These are phyloP conservation scores for Ophiostoma quercus DNA, from an alignment of 2,329 filamentous ascomycete genomes.

Conservation along the genomic window DNA sequence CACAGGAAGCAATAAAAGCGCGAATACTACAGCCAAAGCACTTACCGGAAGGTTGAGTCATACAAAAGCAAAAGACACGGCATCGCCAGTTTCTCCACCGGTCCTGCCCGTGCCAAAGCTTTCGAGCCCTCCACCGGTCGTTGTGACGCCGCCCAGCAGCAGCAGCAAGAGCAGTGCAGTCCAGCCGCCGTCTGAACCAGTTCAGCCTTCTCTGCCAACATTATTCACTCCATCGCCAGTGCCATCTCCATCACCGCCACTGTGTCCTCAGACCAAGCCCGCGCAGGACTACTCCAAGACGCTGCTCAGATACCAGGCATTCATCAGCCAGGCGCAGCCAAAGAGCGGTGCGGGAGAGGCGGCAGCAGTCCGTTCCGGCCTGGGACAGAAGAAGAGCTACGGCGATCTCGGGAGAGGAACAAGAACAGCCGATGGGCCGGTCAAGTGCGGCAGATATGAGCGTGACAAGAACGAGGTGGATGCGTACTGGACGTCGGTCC, in stretches of 20 bases:
- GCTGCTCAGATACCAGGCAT: not conserved
- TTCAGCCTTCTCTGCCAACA: not conserved
- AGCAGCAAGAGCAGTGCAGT: not conserved
- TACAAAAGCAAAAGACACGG: not conserved
- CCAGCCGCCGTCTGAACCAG: not conserved
- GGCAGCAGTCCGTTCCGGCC: not conserved
- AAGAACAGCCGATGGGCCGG: not conserved
- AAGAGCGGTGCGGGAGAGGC: not conserved
- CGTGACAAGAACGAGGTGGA: not conserved
- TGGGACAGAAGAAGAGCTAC: not conserved
- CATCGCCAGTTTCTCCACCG: not conserved
- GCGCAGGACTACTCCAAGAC: not conserved
- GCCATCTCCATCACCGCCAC: not conserved
- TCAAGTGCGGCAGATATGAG: not conserved
- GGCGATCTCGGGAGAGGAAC: not conserved
- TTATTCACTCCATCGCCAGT: not conserved
- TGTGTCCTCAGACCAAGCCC: not conserved
- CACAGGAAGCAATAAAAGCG: not conserved
- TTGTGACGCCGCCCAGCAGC: not conserved
- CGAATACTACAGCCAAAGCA: not conserved
- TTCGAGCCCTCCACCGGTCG: not conserved
- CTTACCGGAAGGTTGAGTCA: not conserved
- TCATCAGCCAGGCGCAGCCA: not conserved
- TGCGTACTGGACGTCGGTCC: slow-evolving; percentile 20
- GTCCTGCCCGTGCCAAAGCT: not conserved